A percentile compares a stretch with the other conserved stretches of the same genome.
These are phyloP conservation scores for Magnusiomyces ingens DNA, from an alignment of 1,139 yeast genomes.

Conservation along the genomic window DNA sequence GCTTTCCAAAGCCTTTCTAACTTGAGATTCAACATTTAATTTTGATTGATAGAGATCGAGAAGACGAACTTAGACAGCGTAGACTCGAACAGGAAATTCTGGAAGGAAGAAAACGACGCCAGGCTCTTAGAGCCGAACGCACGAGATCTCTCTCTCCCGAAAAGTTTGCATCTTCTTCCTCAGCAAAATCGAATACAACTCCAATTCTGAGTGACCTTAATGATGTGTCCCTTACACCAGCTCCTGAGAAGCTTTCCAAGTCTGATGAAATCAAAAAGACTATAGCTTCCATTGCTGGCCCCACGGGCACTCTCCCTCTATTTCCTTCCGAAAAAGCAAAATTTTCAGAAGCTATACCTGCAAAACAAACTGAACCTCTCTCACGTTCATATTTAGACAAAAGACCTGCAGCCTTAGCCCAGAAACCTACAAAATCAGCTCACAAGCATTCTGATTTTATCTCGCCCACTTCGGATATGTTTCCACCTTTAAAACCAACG, in stretches of 20 bases:
- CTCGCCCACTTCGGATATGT: no score
- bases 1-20: background rate
- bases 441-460: background rate
- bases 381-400: no score
- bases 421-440: background rate
- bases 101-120: constrained; percentile 30
- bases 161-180: constrained; percentile 14
- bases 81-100: constrained; percentile 32
- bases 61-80: constrained; percentile 33
- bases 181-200: background rate
- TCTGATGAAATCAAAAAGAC: constrained; percentile 21
- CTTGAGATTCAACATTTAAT: background rate
- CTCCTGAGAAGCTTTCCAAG: constrained; percentile 12
- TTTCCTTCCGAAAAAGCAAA: constrained; percentile 7
- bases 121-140: constrained; percentile 27
- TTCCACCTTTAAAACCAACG: no score
- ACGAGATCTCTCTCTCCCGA: constrained; percentile 27
- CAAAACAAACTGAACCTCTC: no score
- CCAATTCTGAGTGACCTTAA: constrained; percentile 3
- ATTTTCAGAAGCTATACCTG: no score
- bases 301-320: constrained; percentile 16
- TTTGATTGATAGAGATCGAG: constrained; percentile 26
- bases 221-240: constrained; percentile 7
- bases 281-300: constrained; percentile 23
- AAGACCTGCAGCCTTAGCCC: background rate